phyloP scores from a whole-genome alignment of 1,284 basidiomycete genomes.

The Calocybe gambosa region DNA sequence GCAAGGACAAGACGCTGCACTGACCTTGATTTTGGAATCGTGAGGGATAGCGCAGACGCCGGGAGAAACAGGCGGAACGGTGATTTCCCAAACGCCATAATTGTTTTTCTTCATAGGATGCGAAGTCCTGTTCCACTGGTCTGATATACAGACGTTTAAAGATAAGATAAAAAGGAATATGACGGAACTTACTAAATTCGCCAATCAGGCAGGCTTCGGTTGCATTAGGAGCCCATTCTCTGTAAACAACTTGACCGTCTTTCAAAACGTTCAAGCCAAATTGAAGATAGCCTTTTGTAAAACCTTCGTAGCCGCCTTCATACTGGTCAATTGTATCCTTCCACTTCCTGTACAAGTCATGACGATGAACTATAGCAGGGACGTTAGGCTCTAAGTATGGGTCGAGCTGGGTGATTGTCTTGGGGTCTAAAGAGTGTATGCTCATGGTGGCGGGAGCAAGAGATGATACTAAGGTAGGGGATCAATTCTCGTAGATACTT shows the following conservation, averaged over 20 bases:
- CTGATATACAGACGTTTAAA: conserved; percentile 34
- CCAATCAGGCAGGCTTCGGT: conserved; percentile 82
- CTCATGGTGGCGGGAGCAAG: conserved; percentile 26
- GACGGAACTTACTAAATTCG: conserved; percentile 81
- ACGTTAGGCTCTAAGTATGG: conserved; percentile 74
- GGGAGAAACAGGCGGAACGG: conserved; percentile 60
- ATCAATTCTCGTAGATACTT: not conserved
- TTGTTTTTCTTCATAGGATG: conserved; percentile 83
- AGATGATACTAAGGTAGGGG: conserved; percentile 3
- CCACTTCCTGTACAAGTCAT: conserved; percentile 69
- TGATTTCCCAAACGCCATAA: conserved; percentile 94
- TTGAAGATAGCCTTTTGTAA: conserved; percentile 82
- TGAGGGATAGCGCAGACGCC: conserved; percentile 86
- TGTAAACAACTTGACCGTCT: conserved; percentile 74
- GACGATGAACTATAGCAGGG: conserved; percentile 64
- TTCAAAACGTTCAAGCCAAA: conserved; percentile 77
- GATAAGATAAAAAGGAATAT: conserved; percentile 1
- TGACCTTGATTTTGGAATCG: conserved; percentile 88
- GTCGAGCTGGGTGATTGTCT: conserved; percentile 57
- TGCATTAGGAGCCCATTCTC: conserved; percentile 96
- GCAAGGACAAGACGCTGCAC: not conserved
- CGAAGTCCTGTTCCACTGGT: conserved; percentile 80
- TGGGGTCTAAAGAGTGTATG: conserved; percentile 40
- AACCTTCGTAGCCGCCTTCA: conserved; percentile 88
- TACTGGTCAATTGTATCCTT: conserved; percentile 65